Conservation (phyloP, 768 basidiomycete genomes). For the Boletus reticuloceps region DNA sequence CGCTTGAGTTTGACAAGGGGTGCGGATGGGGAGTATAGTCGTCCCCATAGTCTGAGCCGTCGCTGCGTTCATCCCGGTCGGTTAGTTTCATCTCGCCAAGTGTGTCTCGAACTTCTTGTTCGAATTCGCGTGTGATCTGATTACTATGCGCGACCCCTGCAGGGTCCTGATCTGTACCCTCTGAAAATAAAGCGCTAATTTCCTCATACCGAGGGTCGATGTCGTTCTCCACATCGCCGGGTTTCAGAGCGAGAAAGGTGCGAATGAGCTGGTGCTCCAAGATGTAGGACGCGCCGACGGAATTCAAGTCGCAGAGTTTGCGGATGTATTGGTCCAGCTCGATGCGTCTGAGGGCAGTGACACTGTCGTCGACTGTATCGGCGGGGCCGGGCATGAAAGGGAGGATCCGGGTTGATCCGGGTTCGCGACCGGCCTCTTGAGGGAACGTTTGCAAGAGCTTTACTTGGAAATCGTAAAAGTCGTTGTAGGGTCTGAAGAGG, state of each 20-base stretch:
- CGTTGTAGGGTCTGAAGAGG: slow-evolving; percentile 93
- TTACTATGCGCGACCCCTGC: slow-evolving; percentile 29
- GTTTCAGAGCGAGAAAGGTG: slow-evolving; percentile 78
- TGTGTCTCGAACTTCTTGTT: slow-evolving; percentile 46
- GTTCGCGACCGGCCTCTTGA: slow-evolving; percentile 81
- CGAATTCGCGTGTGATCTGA: slow-evolving; percentile 34
- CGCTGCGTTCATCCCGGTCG: slow-evolving; percentile 48
- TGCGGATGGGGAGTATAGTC: slow-evolving; percentile 35
- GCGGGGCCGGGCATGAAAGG: slow-evolving; percentile 98
- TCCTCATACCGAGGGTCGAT: slow-evolving; percentile 58
- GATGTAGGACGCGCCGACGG: slow-evolving; percentile 70
- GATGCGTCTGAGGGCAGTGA: slow-evolving; percentile 74
- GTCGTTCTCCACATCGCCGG: slow-evolving; percentile 79
- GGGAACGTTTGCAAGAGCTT: slow-evolving; percentile 84
- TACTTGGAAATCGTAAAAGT: slow-evolving; percentile 98
- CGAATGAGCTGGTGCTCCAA: slow-evolving; percentile 78
- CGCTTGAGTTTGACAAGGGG: slow-evolving; percentile 37
- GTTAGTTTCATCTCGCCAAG: slow-evolving; percentile 49
- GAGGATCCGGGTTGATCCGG: slow-evolving; percentile 67
- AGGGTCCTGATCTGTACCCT: slow-evolving; percentile 36
- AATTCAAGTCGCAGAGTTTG: slow-evolving; percentile 70
- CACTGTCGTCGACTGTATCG: slow-evolving; percentile 73
- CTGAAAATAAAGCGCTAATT: slow-evolving; percentile 51
- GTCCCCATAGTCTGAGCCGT: slow-evolving; percentile 67
- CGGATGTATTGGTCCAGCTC: slow-evolving; percentile 91